Percentiles rank a stretch among this genome's conserved stretches.
Conservation (phyloP, 371 early-diverging fungal genomes). For the Mortierella sp. region DNA sequence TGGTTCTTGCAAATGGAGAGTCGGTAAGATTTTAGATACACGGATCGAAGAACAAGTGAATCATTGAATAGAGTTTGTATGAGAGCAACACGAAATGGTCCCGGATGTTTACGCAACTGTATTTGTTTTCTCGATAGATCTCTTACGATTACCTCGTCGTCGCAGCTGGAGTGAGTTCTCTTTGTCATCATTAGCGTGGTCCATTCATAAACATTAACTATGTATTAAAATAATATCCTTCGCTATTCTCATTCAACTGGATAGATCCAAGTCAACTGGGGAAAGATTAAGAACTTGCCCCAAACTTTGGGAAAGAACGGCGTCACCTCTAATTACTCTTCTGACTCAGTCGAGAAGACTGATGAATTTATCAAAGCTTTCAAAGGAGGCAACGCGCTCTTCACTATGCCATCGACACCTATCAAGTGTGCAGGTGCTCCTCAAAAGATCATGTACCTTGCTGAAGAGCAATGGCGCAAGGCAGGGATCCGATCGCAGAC, state of each 20-base stretch:
- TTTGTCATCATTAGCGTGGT: not conserved
- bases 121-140: slow-evolving; percentile 32
- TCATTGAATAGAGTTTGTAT: not conserved
- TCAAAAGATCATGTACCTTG: slow-evolving; percentile 91
- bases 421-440: slow-evolving; percentile 95
- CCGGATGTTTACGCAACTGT: not conserved
- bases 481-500: slow-evolving; percentile 78
- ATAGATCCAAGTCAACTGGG: slow-evolving; percentile 82
- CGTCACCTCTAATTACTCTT: slow-evolving; percentile 87
- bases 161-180: slow-evolving; percentile 76
- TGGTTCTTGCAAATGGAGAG: slow-evolving; percentile 76
- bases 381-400: slow-evolving; percentile 88
- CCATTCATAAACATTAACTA: not conserved
- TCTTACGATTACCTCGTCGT: slow-evolving; percentile 91
- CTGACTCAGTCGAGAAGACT: slow-evolving; percentile 81
- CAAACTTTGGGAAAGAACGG: slow-evolving; percentile 85
- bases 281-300: slow-evolving; percentile 81
- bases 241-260: not conserved
- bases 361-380: slow-evolving; percentile 79
- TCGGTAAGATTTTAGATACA: slow-evolving; percentile 47
- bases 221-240: not conserved
- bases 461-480: slow-evolving; percentile 85
- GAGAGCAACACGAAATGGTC: not conserved
- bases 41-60: not conserved
- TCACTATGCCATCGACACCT: slow-evolving; percentile 91